phyloP scores from a whole-genome alignment of 441 rosid genomes.

The Mallotus japonicus region DNA sequence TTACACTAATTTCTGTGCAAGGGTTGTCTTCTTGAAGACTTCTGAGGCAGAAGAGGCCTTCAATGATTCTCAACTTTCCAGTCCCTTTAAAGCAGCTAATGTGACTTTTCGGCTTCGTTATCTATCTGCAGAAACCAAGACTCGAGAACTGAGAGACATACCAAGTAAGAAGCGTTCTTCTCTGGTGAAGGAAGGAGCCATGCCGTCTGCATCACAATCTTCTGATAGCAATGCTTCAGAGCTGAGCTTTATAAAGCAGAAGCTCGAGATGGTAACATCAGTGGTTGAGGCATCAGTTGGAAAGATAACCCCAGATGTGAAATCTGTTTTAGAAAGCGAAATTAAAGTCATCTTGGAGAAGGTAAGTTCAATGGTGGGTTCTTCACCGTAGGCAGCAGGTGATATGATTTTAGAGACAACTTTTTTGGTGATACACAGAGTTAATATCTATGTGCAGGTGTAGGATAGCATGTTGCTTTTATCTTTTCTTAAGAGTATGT shows the following conservation, averaged over 20 bases:
- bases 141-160: slow-evolving; percentile 24
- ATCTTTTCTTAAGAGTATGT: not conserved
- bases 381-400: slow-evolving; percentile 17
- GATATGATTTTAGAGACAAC: not conserved
- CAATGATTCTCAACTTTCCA: slow-evolving; percentile 40
- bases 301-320: slow-evolving; percentile 38
- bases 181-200: slow-evolving; percentile 6
- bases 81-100: slow-evolving; percentile 48
- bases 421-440: not conserved
- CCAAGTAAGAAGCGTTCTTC: slow-evolving; percentile 19
- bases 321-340: slow-evolving; percentile 42
- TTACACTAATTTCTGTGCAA: slow-evolving; percentile 37
- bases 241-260: slow-evolving; percentile 39
- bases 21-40: slow-evolving; percentile 44
- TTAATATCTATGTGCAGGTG: slow-evolving; percentile 12
- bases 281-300: slow-evolving; percentile 46
- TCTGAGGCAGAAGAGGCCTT: slow-evolving; percentile 67
- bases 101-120: slow-evolving; percentile 46
- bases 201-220: slow-evolving; percentile 19
- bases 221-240: slow-evolving; percentile 22
- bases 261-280: slow-evolving; percentile 42
- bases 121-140: slow-evolving; percentile 23
- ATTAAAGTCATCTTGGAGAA: slow-evolving; percentile 43
- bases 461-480: slow-evolving; percentile 4
- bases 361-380: slow-evolving; percentile 34